Base-by-base conservation (phyloP, 2,329 filamentous ascomycete species). In the Torrubiella hemipterigena region DNA sequence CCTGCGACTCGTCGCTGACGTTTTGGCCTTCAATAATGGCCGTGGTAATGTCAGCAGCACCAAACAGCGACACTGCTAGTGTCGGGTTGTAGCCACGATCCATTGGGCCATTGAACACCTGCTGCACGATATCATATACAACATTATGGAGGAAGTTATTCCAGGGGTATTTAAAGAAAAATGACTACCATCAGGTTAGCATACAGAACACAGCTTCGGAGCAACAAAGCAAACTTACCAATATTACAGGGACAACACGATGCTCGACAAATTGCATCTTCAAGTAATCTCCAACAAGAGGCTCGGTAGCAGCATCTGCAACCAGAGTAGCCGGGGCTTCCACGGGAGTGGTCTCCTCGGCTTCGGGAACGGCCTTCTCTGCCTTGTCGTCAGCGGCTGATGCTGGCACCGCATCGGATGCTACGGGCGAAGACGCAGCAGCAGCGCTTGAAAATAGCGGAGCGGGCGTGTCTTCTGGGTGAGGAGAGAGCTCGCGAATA, bases 91-190 rank as follows among this genome's bases (percentile, higher is more conserved):
- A 95, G 17, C 91, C 87, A 37, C 86, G 81, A 45, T 96, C 89
- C 82, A 98, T 94, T 1, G 86, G 86, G 7, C 91, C 91, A 51
- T 98, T 98, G 56, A 98, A 96, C 1, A 98, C 91, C 61, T 98
- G 91, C 55, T 98, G 91, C 26, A 98, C 84, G 48, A 98, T 87
- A 54, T 98, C 91, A 52, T 98, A 98, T 29, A 98, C 91, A 26
- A 98, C 91, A 49, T 98, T 98, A 59, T 98, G 91, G 27, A 98
- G 69, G 51, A 98, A 98, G 55, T 98, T 98, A 58, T 98, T 98
- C 91, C 91, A 98, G 2, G 91, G 89, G 49, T 96, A 98, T 37
- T 81, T 77, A 64, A 98, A 98, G 61, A 98, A 98, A 63, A 96
- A 96, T 35, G 86, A 83, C 85, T 93, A 41, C 3, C n/a, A n/a